phyloP scores from a whole-genome alignment of 2,329 filamentous ascomycete species.

The Paracamarosporium sp. region DNA sequence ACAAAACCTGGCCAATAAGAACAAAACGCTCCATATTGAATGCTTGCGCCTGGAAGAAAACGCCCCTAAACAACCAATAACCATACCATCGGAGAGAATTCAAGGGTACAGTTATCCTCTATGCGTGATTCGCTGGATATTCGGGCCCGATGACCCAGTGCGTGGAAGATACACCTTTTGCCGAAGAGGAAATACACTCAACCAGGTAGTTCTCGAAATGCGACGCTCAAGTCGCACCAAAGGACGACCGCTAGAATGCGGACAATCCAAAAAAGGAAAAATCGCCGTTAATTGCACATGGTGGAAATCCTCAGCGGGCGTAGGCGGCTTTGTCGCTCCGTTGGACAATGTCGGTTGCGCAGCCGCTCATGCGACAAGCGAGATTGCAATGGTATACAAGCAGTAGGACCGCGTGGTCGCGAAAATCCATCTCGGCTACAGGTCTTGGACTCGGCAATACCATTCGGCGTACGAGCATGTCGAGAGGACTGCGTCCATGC shows the following conservation, averaged over 20 bases:
- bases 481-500: constrained; percentile 19
- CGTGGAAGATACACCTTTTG: constrained; percentile 17
- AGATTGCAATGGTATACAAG: neutral
- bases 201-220: constrained; percentile 2
- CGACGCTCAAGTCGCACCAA: neutral
- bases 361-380: neutral
- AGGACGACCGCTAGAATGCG: constrained; percentile 1
- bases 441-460: constrained; percentile 28
- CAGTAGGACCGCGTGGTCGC: neutral
- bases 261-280: neutral
- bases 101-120: constrained; percentile 3
- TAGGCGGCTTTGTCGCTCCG: neutral
- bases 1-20: constrained; percentile 4
- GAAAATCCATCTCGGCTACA: constrained; percentile 8
- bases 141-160: constrained; percentile 11
- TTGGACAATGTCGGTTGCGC: neutral
- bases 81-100: constrained; percentile 1
- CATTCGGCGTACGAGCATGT: constrained; percentile 35
- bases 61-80: constrained; percentile 11
- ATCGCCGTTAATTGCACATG: neutral
- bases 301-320: neutral
- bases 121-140: constrained; percentile 18
- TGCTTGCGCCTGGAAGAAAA: constrained; percentile 1
- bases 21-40: constrained; percentile 10
- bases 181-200: constrained; percentile 9